A percentile compares a stretch with the other conserved stretches of the same genome.
phyloP scores from a whole-genome alignment of 2,329 filamentous ascomycete species.

The Scolecobasidium constrictum region DNA sequence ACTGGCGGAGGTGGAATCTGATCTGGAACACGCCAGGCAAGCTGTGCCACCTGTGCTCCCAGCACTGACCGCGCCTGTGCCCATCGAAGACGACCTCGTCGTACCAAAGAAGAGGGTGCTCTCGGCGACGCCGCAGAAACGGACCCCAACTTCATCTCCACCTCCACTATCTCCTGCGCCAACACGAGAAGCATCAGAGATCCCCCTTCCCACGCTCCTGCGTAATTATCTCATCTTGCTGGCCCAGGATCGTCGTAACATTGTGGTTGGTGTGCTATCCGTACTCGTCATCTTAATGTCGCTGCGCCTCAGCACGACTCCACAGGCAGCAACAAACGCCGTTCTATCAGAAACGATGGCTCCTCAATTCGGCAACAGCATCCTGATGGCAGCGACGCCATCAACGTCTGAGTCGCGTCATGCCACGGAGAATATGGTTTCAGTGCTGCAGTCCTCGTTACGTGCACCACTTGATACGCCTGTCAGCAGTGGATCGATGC shows the following conservation, averaged over 20 bases:
- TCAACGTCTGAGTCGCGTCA: no score
- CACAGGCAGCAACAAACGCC: neutral
- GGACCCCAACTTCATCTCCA: no score
- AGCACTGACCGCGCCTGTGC: neutral
- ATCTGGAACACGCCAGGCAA: neutral
- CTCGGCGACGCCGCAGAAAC: neutral
- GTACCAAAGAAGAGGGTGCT: neutral
- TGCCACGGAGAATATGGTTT: no score
- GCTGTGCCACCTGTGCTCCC: no score
- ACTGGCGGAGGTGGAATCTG: neutral
- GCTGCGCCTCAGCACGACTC: neutral
- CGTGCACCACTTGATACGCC: no score
- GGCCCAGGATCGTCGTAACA: conserved; percentile 42
- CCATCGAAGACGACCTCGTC: neutral
- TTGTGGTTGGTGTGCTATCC: conserved; percentile 37
- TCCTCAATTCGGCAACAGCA: no score
- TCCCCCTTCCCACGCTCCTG: conserved; percentile 41
- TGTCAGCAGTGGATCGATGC: no score
- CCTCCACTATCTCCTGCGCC: neutral
- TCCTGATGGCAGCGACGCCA: no score
- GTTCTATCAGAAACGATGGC: no score
- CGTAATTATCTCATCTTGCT: conserved; percentile 43
- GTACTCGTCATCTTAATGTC: conserved; percentile 31
- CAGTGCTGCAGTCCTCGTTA: no score
- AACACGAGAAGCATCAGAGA: conserved; percentile 22